Conservation (phyloP, 2,329 filamentous ascomycete species). For the Aspergillus alliaceus region DNA sequence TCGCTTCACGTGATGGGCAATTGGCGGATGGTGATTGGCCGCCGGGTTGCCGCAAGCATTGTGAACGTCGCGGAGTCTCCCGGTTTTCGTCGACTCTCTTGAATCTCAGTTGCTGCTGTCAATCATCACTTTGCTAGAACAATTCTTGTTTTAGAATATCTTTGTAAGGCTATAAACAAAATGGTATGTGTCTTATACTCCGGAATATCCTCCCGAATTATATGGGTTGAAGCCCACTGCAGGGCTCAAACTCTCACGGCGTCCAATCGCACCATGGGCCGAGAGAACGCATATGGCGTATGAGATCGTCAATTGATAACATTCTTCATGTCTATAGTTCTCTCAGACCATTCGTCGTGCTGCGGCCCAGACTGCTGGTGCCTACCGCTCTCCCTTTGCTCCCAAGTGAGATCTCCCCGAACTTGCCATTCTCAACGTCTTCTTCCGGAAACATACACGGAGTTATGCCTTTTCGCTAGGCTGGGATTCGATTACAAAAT, state of each 20-base stretch:
- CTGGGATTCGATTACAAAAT: no score
- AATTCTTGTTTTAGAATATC: slow-evolving; percentile 26
- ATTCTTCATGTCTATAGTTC: slow-evolving; percentile 24
- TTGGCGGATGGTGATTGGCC: slow-evolving; percentile 28
- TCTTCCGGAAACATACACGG: background rate
- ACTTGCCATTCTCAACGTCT: background rate
- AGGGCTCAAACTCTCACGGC: background rate
- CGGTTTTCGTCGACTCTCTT: slow-evolving; percentile 35
- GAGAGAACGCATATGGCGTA: background rate
- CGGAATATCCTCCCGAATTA: background rate
- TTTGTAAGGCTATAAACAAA: slow-evolving; percentile 24
- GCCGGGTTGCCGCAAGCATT: slow-evolving; percentile 18
- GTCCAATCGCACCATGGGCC: background rate
- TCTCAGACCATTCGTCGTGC: slow-evolving; percentile 36
- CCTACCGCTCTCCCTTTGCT: slow-evolving; percentile 58
- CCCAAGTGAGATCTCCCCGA: slow-evolving; percentile 51
- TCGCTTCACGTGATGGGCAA: slow-evolving; percentile 20
- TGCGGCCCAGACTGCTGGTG: slow-evolving; percentile 36
- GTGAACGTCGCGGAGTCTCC: slow-evolving; percentile 28
- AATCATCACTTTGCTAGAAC: slow-evolving; percentile 22
- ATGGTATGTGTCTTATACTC: slow-evolving; percentile 28
- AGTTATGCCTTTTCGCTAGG: background rate
- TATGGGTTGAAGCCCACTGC: background rate
- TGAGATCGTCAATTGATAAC: slow-evolving; percentile 24
- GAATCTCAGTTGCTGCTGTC: slow-evolving; percentile 15